Evolutionary conservation across 1,284 basidiomycete species (phyloP).

Genomic region (Fistulina hepatica): DNA sequence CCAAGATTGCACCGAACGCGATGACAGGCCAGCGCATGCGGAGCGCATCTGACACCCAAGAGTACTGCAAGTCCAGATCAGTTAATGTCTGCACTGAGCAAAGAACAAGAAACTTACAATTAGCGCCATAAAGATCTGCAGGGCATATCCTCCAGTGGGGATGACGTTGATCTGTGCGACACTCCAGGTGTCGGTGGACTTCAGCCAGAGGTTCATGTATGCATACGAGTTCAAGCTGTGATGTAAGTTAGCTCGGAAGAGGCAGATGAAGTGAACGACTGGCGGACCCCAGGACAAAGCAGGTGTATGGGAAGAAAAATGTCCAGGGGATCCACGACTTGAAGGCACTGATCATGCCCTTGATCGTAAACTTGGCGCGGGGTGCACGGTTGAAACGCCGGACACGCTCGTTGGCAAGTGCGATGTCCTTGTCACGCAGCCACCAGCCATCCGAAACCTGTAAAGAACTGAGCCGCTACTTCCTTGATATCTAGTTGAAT

Average conservation of each 20-base stretch:
- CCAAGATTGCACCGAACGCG: slow-evolving; percentile 5
- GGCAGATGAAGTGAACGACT: background rate
- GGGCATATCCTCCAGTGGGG: slow-evolving; percentile 10
- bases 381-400: too few relatives aligned
- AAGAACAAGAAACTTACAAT: background rate
- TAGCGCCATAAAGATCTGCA: slow-evolving; percentile 7
- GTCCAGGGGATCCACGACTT: slow-evolving; percentile 6
- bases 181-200: slow-evolving; percentile 5
- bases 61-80: background rate
- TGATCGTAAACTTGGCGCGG: too few relatives aligned
- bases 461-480: too few relatives aligned
- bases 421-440: too few relatives aligned
- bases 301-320: slow-evolving; percentile 7
- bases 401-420: slow-evolving; percentile 1
- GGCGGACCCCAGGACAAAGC: slow-evolving; percentile 7
- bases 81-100: background rate
- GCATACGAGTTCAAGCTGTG: slow-evolving; percentile 6
- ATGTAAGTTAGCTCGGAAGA: background rate
- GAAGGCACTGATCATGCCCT: slow-evolving; percentile 6
- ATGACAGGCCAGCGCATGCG: slow-evolving; percentile 8
- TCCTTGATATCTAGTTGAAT: too few relatives aligned
- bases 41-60: slow-evolving; percentile 5
- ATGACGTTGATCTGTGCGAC: slow-evolving; percentile 7
- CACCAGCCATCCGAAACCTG: too few relatives aligned
- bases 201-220: slow-evolving; percentile 12